Conservation (phyloP, 73 alveolate genomes). For the Tetrahymena thermophila region DNA sequence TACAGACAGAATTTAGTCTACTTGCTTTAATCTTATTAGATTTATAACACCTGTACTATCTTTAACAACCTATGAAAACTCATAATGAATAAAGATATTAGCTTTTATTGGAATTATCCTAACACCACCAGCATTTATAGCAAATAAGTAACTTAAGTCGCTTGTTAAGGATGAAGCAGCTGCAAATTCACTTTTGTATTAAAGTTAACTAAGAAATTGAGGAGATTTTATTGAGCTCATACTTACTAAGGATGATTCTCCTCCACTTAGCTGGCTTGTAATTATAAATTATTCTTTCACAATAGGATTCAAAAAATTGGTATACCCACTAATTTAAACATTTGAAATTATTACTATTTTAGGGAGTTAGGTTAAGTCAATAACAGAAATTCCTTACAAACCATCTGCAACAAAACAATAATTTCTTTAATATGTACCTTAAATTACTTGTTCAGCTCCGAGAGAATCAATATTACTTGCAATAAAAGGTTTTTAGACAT, state of each 20-base stretch:
- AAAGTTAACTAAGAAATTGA: background rate
- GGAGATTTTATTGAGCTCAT: background rate
- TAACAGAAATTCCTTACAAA: background rate
- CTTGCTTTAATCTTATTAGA: background rate
- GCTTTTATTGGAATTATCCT: background rate
- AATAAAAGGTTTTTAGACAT: background rate
- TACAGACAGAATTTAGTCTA: background rate
- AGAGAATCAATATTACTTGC: background rate
- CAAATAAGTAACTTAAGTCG: background rate
- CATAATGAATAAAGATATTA: background rate
- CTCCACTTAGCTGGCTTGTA: background rate
- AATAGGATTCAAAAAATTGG: background rate
- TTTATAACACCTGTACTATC: background rate
- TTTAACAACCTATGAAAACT: background rate
- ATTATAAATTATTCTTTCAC: background rate
- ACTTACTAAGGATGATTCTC: background rate
- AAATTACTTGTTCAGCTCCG: background rate
- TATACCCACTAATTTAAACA: background rate
- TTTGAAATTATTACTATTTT: background rate
- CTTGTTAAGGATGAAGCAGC: background rate
- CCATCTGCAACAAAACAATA: background rate
- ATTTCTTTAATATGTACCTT: background rate
- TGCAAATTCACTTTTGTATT: background rate
- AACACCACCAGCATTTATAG: background rate
- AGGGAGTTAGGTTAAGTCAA: background rate